phyloP scores from a whole-genome alignment of 345 rosid species.

The Gossypium raimondii region DNA sequence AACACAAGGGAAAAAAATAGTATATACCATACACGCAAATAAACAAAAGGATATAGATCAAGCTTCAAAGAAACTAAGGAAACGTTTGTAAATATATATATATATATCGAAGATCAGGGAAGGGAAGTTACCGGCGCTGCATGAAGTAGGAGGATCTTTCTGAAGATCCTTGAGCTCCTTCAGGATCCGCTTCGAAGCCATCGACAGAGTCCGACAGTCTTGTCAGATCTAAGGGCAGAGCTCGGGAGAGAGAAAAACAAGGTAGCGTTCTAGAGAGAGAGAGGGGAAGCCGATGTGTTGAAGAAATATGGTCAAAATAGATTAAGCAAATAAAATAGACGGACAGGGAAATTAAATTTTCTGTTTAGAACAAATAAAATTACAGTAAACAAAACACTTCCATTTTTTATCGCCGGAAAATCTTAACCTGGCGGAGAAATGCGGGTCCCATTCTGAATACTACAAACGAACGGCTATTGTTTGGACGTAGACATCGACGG shows the following conservation, averaged over 20 bases:
- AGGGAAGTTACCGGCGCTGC: conserved; percentile 12
- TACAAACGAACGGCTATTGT: background rate
- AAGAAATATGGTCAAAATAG: background rate
- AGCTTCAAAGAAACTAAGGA: background rate
- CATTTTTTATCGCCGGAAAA: background rate
- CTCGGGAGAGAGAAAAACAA: background rate
- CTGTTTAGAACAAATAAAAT: background rate
- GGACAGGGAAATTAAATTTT: too few relatives aligned
- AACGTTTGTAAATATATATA: background rate
- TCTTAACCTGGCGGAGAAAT: background rate
- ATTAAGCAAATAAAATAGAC: background rate
- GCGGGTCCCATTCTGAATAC: background rate
- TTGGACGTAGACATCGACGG: background rate
- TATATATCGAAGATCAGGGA: background rate
- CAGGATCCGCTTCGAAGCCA: conserved; percentile 19
- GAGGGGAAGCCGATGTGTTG: background rate
- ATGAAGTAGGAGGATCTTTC: conserved; percentile 21
- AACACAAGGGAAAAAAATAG: background rate
- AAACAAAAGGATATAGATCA: background rate
- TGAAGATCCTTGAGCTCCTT: background rate
- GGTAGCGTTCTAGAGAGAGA: background rate
- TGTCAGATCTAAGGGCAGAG: background rate
- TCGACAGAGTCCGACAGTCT: background rate
- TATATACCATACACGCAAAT: background rate
- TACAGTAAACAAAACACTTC: background rate